phyloP scores from a whole-genome alignment of 208 protist genomes.

The Trypanosomatidae sp. region DNA sequence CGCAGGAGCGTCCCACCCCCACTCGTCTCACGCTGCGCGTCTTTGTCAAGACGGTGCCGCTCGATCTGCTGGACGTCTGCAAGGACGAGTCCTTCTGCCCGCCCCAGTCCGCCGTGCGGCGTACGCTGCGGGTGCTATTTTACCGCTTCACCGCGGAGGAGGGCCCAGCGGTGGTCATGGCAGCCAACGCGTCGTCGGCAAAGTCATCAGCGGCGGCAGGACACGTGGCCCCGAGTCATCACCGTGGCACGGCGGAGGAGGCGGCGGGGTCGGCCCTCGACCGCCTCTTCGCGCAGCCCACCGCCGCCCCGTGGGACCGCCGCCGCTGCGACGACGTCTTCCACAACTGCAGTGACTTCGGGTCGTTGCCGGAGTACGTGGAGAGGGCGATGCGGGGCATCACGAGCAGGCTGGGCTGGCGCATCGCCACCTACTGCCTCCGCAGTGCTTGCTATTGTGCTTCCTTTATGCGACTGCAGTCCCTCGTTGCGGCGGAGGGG shows the following conservation, averaged over 20 bases:
- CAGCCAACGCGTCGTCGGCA: not conserved
- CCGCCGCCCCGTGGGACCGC: conserved; percentile 20
- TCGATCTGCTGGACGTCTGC: conserved; percentile 38
- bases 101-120: conserved; percentile 33
- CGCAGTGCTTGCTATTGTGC: conserved; percentile 14
- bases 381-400: conserved; percentile 17
- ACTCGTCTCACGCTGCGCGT: conserved; percentile 39
- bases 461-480: conserved; percentile 9
- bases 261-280: conserved; percentile 6
- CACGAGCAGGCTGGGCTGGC: conserved; percentile 12
- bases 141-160: conserved; percentile 30
- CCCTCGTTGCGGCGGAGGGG: conserved; percentile 5
- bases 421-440: conserved; percentile 23
- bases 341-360: conserved; percentile 7
- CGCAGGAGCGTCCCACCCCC: not conserved
- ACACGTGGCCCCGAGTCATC: no score
- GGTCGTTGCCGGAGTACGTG: conserved; percentile 12
- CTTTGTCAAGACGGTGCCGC: conserved; percentile 63
- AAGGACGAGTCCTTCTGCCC: conserved; percentile 39
- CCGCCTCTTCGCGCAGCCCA: conserved; percentile 16
- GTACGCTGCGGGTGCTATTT: conserved; percentile 42
- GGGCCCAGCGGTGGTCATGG: not conserved
- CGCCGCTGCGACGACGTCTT: conserved; percentile 19
- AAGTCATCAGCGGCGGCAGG: not conserved
- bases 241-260: conserved; percentile 7